Conservation (phyloP, 768 basidiomycete genomes). For the Phylloporus arenicola region DNA sequence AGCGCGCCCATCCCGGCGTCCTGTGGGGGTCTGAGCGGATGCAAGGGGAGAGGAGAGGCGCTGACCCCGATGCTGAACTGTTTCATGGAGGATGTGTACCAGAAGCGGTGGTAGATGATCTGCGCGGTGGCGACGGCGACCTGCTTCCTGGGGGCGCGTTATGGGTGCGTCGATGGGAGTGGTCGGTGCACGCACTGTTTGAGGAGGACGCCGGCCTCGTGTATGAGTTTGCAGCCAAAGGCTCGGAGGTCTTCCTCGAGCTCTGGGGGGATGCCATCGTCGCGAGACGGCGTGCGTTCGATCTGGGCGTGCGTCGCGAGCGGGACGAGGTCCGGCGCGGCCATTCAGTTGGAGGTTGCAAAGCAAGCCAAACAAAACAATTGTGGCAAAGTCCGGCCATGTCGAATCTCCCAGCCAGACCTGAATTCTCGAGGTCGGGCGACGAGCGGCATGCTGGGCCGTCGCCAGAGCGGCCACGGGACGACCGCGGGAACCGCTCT, state of each 20-base stretch:
- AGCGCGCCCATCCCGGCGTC: slow-evolving; percentile 88
- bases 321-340: slow-evolving; percentile 56
- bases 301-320: slow-evolving; percentile 80
- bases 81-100: slow-evolving; percentile 91
- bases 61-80: slow-evolving; percentile 87
- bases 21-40: slow-evolving; percentile 35
- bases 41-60: slow-evolving; percentile 11
- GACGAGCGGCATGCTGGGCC: slow-evolving; percentile 24
- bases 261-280: slow-evolving; percentile 75
- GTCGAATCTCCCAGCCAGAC: slow-evolving; percentile 29
- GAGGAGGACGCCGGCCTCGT: slow-evolving; percentile 88
- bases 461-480: slow-evolving; percentile 26
- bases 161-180: slow-evolving; percentile 1
- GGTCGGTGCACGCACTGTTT: slow-evolving; percentile 59
- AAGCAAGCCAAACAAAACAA: slow-evolving; percentile 21
- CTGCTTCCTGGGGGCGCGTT: slow-evolving; percentile 62
- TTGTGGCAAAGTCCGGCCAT: slow-evolving; percentile 4
- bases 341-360: slow-evolving; percentile 30
- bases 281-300: slow-evolving; percentile 68
- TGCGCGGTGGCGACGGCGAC: slow-evolving; percentile 96
- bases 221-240: slow-evolving; percentile 90
- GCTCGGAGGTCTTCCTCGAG: slow-evolving; percentile 86
- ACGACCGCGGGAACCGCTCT: slow-evolving; percentile 20
- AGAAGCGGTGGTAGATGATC: slow-evolving; percentile 94
- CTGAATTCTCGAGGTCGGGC: slow-evolving; percentile 23